Evolutionary conservation across 2,329 filamentous ascomycete genomes (phyloP).

Genomic region (Fonsecaea monophora): DNA sequence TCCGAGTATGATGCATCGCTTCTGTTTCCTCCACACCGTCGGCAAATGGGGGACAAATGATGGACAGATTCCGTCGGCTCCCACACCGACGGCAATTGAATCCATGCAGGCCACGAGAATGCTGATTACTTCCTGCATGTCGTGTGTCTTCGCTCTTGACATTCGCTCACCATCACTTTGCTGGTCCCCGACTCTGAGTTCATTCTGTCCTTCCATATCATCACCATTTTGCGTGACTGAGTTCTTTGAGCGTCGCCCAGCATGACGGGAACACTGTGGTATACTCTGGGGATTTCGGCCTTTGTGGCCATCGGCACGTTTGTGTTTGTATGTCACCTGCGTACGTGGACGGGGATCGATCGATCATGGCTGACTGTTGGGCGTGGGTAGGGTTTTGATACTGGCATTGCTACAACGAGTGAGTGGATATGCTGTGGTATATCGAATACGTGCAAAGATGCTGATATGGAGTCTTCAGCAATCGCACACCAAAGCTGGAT

Average conservation of each 20-base stretch:
- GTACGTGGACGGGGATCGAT: neutral
- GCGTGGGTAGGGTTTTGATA: constrained; percentile 61
- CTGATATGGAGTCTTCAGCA: constrained; percentile 45
- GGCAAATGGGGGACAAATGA: neutral
- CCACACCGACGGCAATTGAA: constrained; percentile 22
- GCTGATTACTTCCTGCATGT: constrained; percentile 20
- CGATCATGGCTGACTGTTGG: constrained; percentile 1
- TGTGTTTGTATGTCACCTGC: constrained; percentile 57
- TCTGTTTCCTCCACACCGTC: constrained; percentile 5
- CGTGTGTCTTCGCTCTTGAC: neutral
- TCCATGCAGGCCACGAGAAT: neutral
- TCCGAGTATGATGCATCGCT: constrained; percentile 4
- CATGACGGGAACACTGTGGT: constrained; percentile 49
- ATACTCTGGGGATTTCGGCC: constrained; percentile 60
- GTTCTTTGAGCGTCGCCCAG: constrained; percentile 26
- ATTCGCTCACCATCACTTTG: neutral
- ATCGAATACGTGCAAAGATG: constrained; percentile 32
- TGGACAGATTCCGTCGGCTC: constrained; percentile 4
- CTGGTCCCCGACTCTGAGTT: constrained; percentile 1
- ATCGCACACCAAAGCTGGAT: constrained; percentile 68
- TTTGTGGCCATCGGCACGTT: constrained; percentile 67
- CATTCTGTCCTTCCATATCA: neutral
- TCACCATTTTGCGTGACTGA: neutral
- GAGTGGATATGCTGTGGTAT: constrained; percentile 41
- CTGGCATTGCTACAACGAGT: constrained; percentile 65